Evolutionary conservation across 192 early-diverging fungal genomes (phyloP), one percentile per base, ranked within the genome.

Genomic region (Anaeromyces robustus): DNA sequence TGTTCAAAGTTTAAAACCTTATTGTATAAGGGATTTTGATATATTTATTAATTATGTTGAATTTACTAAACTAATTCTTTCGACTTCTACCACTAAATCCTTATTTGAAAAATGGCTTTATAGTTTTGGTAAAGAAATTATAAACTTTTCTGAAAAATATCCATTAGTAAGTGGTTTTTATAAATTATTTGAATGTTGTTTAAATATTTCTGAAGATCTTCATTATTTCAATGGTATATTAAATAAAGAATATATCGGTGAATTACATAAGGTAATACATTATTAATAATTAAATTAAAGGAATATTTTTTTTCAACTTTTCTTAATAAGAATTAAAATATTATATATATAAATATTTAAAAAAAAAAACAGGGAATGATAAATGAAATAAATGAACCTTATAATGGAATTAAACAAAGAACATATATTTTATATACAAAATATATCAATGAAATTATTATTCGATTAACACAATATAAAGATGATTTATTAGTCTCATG

Each of bases 141-240:
- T 93, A 18, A 82, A 85, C 19, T 84, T 90, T 29, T 90, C 90
- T 19, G 81, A 84, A 0, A 83, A 83, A 78, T 80, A 92, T 79
- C 93, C 93, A 0, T 82, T 94, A 26, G 87, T 95, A 77, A 92
- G 90, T 81, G 92, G 92, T 0, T 93, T 94, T 78, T 92, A 94
- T 84, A 93, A 92, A 52, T 86, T 95, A 80, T 84, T 92, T 77
- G 82, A 85, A 4, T 83, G 87, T 1, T 85, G 85, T 32, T 30
- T 80, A 29, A 30, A 1, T 39, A 29, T 30, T 30, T 1, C 30
- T 78, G 29, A 39, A 28, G 34, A 30, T 29, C 77, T 79, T 14
- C 82, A 18, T 5, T 43, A 80, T 29, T 83, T 83, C 41, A 78
- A 83, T 29, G 4, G 4, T 0, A 28, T 77, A 11, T 26, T n/a